These are phyloP conservation scores for Bombardia bombarda DNA, from an alignment of 495 filamentous ascomycete genomes.

Conservation along the genomic window DNA sequence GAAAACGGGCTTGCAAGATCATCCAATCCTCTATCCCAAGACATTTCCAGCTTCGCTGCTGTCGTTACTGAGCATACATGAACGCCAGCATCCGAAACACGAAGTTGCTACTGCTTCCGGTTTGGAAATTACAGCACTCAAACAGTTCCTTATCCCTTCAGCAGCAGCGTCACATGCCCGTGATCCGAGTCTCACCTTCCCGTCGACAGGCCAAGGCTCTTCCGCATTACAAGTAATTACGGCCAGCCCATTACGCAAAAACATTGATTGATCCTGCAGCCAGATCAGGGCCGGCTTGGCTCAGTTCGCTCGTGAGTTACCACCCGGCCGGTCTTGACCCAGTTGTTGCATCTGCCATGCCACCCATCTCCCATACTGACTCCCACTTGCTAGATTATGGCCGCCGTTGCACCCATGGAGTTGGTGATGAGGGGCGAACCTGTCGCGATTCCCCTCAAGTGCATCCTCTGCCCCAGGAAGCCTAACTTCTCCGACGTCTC, in stretches of 20 bases:
- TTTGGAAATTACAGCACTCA: neutral
- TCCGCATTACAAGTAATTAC: neutral
- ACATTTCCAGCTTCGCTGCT: no score
- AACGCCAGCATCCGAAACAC: neutral
- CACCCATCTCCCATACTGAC: constrained; percentile 7
- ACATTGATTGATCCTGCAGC: constrained; percentile 13
- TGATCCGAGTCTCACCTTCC: constrained; percentile 12
- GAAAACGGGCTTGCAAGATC: no score
- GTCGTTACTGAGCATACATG: no score
- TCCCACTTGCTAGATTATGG: constrained; percentile 24
- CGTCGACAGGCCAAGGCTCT: neutral
- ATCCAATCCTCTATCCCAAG: no score
- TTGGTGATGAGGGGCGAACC: constrained; percentile 9
- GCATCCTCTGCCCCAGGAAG: constrained; percentile 70
- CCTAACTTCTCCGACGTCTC: constrained; percentile 80
- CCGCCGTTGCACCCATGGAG: constrained; percentile 25
- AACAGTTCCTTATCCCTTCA: neutral
- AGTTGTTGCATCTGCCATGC: constrained; percentile 2
- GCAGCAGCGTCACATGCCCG: neutral
- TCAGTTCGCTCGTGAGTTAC: constrained; percentile 12
- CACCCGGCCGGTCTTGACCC: constrained; percentile 3
- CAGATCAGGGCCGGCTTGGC: neutral
- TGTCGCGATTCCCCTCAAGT: constrained; percentile 52
- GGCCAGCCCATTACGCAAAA: neutral
- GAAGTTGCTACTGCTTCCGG: neutral